Conservation (phyloP, 1,139 yeast genomes). For the Chernovozyma sophiae-reginae region DNA sequence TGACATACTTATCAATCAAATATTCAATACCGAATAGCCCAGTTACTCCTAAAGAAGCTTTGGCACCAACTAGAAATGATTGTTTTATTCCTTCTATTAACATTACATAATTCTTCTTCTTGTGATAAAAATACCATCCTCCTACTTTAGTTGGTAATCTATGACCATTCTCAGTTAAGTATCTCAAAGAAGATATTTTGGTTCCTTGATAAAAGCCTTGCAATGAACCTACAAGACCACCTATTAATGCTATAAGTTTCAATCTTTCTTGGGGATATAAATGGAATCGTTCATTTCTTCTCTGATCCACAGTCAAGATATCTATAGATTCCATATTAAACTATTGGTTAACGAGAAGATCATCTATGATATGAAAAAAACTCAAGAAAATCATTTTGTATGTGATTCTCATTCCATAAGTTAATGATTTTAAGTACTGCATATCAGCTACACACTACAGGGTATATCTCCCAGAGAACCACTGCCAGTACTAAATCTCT, state of each 20-base stretch:
- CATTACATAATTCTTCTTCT: constrained; percentile 76
- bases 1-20: constrained; percentile 42
- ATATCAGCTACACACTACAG: no score
- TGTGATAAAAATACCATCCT: constrained; percentile 89
- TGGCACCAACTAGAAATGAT: constrained; percentile 43
- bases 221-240: constrained; percentile 54
- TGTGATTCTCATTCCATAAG: no score
- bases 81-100: constrained; percentile 47
- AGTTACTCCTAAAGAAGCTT: constrained; percentile 45
- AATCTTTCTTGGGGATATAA: constrained; percentile 35
- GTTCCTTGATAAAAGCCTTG: constrained; percentile 66
- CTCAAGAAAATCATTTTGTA: no score
- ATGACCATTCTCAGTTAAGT: constrained; percentile 78
- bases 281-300: constrained; percentile 37
- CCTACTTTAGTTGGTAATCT: constrained; percentile 74
- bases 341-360: not conserved
- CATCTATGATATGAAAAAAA: not conserved
- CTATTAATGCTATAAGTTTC: constrained; percentile 27
- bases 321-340: not conserved
- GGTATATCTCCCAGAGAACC: no score
- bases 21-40: constrained; percentile 62
- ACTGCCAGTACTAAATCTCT: no score
- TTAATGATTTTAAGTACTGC: no score
- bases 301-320: constrained; percentile 10
- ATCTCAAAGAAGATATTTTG: constrained; percentile 52